These are phyloP conservation scores for Allium cepa DNA, from an alignment of 106 monocot species.

Conservation along the genomic window DNA sequence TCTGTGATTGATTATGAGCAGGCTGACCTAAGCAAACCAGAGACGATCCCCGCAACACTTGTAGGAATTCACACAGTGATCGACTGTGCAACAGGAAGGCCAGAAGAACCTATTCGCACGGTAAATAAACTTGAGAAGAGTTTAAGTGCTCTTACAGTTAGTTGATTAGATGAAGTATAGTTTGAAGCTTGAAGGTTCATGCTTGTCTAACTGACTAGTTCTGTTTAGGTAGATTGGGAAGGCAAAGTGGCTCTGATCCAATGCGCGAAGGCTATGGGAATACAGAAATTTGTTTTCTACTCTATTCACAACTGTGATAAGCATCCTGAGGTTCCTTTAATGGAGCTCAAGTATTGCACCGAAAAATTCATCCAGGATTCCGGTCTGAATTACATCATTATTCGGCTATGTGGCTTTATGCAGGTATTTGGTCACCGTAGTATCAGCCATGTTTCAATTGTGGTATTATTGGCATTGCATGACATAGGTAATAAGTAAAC, in stretches of 20 bases:
- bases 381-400: constrained; percentile 74
- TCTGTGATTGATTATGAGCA: constrained; percentile 17
- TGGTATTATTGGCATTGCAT: too few species aligned
- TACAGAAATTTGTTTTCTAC: constrained; percentile 94
- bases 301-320: constrained; percentile 99
- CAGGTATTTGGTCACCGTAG: constrained; percentile 37
- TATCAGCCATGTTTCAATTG: neutral
- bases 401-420: constrained; percentile 98
- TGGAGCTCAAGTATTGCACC: constrained; percentile 96
- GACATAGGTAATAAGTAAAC: too few species aligned
- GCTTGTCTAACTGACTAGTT: constrained; percentile 20
- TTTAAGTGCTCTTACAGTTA: too few species aligned
- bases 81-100: constrained; percentile 99
- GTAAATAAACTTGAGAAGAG: constrained; percentile 20
- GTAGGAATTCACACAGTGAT: constrained; percentile 91
- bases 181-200: neutral
- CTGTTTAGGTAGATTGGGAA: constrained; percentile 99
- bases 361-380: constrained; percentile 92
- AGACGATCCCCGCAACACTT: constrained; percentile 94
- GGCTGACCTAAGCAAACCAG: constrained; percentile 94
- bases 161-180: neutral
- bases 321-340: constrained; percentile 95
- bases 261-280: constrained; percentile 97
- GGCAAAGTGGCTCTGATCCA: constrained; percentile 98
- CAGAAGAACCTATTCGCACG: constrained; percentile 87